These are phyloP conservation scores for Syzygium grande DNA, from an alignment of 345 rosid genomes.

Conservation along the genomic window DNA sequence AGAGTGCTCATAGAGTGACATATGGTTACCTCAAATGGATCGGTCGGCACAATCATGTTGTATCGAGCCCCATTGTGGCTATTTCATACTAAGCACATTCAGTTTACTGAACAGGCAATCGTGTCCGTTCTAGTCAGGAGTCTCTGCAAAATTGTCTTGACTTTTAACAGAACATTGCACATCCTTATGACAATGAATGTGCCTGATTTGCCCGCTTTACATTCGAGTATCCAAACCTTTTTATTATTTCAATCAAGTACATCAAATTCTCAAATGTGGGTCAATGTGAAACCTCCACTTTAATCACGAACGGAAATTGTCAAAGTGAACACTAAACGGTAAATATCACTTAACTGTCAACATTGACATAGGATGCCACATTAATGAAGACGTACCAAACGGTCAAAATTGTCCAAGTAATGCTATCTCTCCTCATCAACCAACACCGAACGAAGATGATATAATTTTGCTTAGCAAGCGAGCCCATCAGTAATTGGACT, in stretches of 20 bases:
- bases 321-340: not conserved
- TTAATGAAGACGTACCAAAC: not conserved
- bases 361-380: not conserved
- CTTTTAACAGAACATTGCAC: not conserved
- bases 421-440: too few relatives aligned
- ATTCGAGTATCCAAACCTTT: not conserved
- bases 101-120: not conserved
- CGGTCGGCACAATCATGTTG: slow-evolving; percentile 14
- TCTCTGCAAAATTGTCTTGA: not conserved
- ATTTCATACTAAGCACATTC: not conserved
- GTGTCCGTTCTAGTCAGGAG: not conserved
- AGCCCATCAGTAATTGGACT: too few relatives aligned
- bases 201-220: not conserved
- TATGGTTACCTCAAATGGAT: slow-evolving; percentile 30
- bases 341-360: not conserved
- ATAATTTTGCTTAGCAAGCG: too few relatives aligned
- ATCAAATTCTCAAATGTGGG: not conserved
- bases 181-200: not conserved
- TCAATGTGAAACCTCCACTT: not conserved
- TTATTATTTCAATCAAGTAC: not conserved
- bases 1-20: not conserved
- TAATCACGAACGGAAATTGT: not conserved
- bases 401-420: not conserved
- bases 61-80: not conserved
- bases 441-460: too few relatives aligned